Evolutionary conservation across 371 early-diverging fungal genomes (phyloP), one percentile per base, ranked within the genome.

Genomic region (Mycotypha africana): DNA sequence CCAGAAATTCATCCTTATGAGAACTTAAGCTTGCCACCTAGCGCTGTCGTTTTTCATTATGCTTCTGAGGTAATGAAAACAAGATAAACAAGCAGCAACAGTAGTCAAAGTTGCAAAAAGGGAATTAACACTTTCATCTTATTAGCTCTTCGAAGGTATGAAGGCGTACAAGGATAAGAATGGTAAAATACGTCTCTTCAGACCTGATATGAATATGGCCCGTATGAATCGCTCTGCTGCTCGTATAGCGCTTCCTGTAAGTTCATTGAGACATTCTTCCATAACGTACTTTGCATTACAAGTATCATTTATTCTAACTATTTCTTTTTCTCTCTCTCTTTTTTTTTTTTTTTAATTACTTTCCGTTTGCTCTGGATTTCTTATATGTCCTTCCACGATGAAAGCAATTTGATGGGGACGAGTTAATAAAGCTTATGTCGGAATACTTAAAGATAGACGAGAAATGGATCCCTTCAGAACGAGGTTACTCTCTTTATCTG

Each of bases 401-500:
- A 19, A 55, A 82, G 82, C 58, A 79, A 58, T 95, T 96, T 42
- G 83, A 92, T 64, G 76, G 77, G 12, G 77, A 84, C 3, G 89
- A 95, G 62, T 62, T 93, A 43, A 72, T 91, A 42, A 80, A 91
- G 62, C 75, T 82, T 64, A 89, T 97, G 58, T 78, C 89, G 65
- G 82, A 92, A 64, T 81, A 92, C 47, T 60, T 93, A 40, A 81
- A 81, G 65, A 57, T 83, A 8, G 98, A 97, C 35, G 67, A 84
- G 35, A 78, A 85, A 16, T 94, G 93, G 88, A 87, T 97, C 58
- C 95, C 96, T 35, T 58, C 62, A 43, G 92, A 91, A 51, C 76
- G 88, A 19, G 98, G 98, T 1, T 96, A 93, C 65, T 94, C 95
- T 22, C 68, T 97, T 35, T 97, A 97, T 61, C 59, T 97, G 20